Percentiles rank a stretch among this genome's conserved stretches.
Evolutionary conservation across 2,329 filamentous ascomycete genomes (phyloP).

Genomic region (Talaromyces sp.): DNA sequence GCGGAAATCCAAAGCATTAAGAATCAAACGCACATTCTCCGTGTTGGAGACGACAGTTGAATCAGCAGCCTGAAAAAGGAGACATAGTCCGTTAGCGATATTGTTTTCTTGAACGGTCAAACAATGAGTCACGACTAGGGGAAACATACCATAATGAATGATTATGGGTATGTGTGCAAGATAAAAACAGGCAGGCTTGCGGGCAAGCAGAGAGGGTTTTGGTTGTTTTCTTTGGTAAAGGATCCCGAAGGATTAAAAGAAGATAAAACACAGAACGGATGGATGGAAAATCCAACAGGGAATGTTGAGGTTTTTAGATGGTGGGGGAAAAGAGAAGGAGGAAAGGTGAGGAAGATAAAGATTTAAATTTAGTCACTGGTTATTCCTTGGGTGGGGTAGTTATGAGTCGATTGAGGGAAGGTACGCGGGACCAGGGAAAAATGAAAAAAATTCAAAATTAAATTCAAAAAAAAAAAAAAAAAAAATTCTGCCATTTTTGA

Average conservation of each 20-base stretch:
- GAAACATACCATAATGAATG: conserved; percentile 32
- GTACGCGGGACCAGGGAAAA: neutral
- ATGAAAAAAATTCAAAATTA: neutral
- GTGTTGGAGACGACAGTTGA: conserved; percentile 51
- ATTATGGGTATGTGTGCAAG: conserved; percentile 23
- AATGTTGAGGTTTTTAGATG: conserved; percentile 27
- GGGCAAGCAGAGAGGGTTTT: conserved; percentile 14
- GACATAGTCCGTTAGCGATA: conserved; percentile 25
- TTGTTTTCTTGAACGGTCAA: neutral
- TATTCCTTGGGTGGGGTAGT: conserved; percentile 10
- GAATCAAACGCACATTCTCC: conserved; percentile 48
- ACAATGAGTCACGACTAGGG: conserved; percentile 9
- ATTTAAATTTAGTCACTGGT: conserved; percentile 34
- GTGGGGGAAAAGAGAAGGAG: conserved; percentile 21
- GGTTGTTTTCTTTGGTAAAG: conserved; percentile 10
- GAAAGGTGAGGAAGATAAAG: conserved; percentile 25
- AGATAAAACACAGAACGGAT: conserved; percentile 17
- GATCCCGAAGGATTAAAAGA: conserved; percentile 22
- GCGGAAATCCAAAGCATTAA: conserved; percentile 33
- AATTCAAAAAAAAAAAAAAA: neutral
- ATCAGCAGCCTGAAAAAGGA: conserved; percentile 44
- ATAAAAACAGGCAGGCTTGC: conserved; percentile 15
- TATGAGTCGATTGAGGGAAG: conserved; percentile 4
- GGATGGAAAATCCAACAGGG: conserved; percentile 28
- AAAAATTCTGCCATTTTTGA: too few relatives aligned